Base-by-base conservation (phyloP, 257 asterid species). In the Fraxinus quadrangulata region DNA sequence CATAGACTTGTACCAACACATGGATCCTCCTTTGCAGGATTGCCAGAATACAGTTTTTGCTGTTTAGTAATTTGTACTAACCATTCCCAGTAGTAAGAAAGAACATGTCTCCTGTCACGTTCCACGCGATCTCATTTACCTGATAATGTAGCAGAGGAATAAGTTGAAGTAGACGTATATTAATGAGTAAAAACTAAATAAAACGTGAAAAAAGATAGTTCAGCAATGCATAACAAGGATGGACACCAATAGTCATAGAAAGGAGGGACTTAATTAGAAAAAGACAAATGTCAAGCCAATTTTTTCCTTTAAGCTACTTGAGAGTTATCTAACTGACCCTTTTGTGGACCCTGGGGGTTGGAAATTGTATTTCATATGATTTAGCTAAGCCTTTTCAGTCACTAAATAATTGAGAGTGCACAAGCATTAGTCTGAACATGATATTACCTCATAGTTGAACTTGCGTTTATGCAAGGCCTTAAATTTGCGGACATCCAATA, bases 41-140 rank as follows among this genome's bases (percentile, higher is more conserved):
- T 39, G 14, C 70, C 28, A 61, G 24, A 39, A 31, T 3, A 6
- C 1, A 12, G 24, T 49, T 7, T n/a, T n/a, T n/a, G 36, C 26
- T 51, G 66, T 51, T 77, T 56, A n/a, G 1, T 51, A 47, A 40
- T 80, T 67, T 56, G 31, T 66, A 72, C 95, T 87, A 80, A 96
- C 99, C 99, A 85, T 92, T 92, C 77, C 98, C 98, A 4, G 99
- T 96, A 70, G 99, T 96, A 82, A 96, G 86, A 84, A 93, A 96
- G 92, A 89, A 96, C 90, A 83, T 81, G 80, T 93, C 97, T 70
- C 98, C 99, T 24, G 92, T 81, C 84, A 84, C 78, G 78, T 87
- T 87, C 90, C 93, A 89, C 0, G 91, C 93, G 74, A 89, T 87
- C 86, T 96, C 99, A 84, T 96, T 96, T 75, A 96, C 99, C 99